Evolutionary conservation across 495 filamentous ascomycete genomes (phyloP), one percentile per base, ranked within the genome.

Genomic region (Penicillium desertorum): DNA sequence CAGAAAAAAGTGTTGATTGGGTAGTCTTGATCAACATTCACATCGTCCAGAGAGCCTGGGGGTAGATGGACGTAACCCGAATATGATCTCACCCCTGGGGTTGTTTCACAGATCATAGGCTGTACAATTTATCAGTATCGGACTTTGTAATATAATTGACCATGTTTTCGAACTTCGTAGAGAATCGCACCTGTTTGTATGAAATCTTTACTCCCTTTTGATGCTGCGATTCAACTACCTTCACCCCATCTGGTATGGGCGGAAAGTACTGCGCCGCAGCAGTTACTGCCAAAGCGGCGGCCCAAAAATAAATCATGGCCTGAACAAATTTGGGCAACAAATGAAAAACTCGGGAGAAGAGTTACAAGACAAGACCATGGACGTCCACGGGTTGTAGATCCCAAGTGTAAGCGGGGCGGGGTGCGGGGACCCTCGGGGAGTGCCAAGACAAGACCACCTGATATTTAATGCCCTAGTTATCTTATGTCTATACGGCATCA

Each of bases 151-250:
- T 30, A 11, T 8, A 4, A 34, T 12, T 7, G 12, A n/a, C 16
- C 16, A 20, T 9, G 19, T 16, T n/a, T n/a, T n/a, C n/a, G 14
- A n/a, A 17, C 5, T 39, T 39, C 4, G 7, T 2, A 17, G n/a
- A 9, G 16, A 45, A 41, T 22, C 25, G 20, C 27, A 86, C 85
- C 71, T 86, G 75, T 74, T 86, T 88, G 59, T 86, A 88, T 19
- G 82, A 83, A 16, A 88, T 86, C 37, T 66, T 76, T 1, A 87
- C 80, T 6, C 81, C 84, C 29, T 84, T 71, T 27, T 81, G 72
- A 47, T 84, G 80, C 56, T 81, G 80, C 11, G 83, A 86, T 22
- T 84, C 51, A 3, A 88, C 56, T 8, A 82, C 72, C 19, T 75
- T 85, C 32, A 86, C 58, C 12, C 72, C 76, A 51, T 85, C 76